Evolutionary conservation across 2,329 filamentous ascomycete genomes (phyloP).

Genomic region (Diaporthe sp.): DNA sequence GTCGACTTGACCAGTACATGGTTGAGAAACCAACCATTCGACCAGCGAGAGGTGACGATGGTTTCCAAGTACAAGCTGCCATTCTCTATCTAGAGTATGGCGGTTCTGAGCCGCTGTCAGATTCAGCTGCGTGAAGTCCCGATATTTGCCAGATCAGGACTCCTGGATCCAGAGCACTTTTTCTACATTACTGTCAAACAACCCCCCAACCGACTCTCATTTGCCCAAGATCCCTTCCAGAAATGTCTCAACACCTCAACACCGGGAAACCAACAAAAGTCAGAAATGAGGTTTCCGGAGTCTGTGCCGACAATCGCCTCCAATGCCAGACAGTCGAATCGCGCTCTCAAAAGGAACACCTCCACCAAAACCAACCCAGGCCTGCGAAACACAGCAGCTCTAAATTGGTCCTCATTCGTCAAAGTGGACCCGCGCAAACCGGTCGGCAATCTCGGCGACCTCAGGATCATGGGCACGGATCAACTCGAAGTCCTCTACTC

Average conservation of each 20-base stretch:
- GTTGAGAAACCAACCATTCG: too few relatives aligned
- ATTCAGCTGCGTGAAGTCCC: background rate
- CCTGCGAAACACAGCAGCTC: too few relatives aligned
- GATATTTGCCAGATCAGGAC: background rate
- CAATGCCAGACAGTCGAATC: background rate
- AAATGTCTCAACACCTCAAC: background rate
- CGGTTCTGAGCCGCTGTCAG: background rate
- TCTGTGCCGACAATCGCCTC: background rate
- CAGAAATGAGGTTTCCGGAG: background rate
- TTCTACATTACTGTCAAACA: background rate
- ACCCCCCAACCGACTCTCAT: background rate
- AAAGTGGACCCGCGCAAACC: background rate
- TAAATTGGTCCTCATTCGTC: background rate
- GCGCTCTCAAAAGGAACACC: too few relatives aligned
- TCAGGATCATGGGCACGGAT: background rate
- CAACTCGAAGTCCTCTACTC: background rate
- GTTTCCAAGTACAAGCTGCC: background rate
- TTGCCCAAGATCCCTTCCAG: background rate
- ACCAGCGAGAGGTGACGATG: too few relatives aligned
- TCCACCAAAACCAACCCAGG: background rate
- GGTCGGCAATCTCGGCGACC: background rate
- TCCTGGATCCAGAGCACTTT: background rate
- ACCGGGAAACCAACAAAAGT: background rate
- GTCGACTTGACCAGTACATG: background rate
- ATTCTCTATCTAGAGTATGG: background rate